These are phyloP conservation scores for Rhodotorula sp. DNA, from an alignment of 1,284 basidiomycete species.

Conservation along the genomic window DNA sequence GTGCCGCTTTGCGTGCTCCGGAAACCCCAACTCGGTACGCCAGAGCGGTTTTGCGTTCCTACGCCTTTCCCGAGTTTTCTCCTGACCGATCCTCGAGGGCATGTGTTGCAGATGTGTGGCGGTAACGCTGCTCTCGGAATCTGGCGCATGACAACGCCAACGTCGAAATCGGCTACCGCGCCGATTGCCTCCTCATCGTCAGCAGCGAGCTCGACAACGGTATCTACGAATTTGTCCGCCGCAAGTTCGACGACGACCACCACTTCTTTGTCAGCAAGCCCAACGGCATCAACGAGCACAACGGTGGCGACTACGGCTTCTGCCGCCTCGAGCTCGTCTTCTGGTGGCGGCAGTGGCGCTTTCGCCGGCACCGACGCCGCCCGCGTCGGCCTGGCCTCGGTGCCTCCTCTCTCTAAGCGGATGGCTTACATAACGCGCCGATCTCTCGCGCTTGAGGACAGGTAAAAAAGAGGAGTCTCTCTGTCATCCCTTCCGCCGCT, in stretches of 20 bases:
- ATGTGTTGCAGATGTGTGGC: slow-evolving; percentile 13
- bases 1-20: slow-evolving; percentile 20
- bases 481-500: background rate
- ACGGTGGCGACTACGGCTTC: no score
- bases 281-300: no score
- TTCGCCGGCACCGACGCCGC: no score
- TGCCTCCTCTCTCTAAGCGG: background rate
- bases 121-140: slow-evolving; percentile 18
- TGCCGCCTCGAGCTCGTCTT: no score
- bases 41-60: background rate
- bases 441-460: background rate
- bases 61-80: background rate
- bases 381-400: no score
- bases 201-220: background rate
- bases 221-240: no score
- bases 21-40: slow-evolving; percentile 16
- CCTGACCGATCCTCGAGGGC: no score
- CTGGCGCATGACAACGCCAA: background rate
- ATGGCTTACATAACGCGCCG: background rate
- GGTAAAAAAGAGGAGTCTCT: background rate
- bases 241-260: no score
- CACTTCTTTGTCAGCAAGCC: no score
- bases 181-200: background rate
- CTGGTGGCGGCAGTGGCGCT: no score
- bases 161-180: background rate